Evolutionary conservation across 768 basidiomycete genomes (phyloP), one percentile per base, ranked within the genome.

Genomic region (Trametes coccinea): DNA sequence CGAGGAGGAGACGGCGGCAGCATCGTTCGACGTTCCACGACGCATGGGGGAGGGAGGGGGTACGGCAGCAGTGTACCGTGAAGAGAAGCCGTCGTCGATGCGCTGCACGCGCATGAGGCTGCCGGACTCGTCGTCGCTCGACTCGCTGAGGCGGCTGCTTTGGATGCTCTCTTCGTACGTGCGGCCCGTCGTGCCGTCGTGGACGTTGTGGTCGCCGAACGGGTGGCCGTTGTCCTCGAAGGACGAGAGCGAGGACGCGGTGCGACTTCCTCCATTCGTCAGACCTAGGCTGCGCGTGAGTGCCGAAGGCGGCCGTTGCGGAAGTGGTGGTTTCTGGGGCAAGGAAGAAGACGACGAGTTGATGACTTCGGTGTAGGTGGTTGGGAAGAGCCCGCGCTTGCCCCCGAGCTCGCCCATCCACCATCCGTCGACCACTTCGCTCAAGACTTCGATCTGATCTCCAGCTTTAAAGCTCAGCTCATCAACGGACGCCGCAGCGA

Each of bases 391-490:
- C 13, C 94, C 94, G 53, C 81, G 85, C 63, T 79, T 79, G 2
- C 90, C 92, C 57, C 82, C 75, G 37, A 85, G 71, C 70, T 90
- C 86, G 6, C 93, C 94, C 78, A 93, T 83, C 90, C 92, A 95
- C 94, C 94, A 95, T 61, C 86, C 93, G 63, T 92, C 90, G 37
- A 93, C 77, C 0, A 94, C 90, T 71, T 95, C 92, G 37, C 85
- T 86, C 31, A 92, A 67, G 31, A 95, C 86, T 13, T 80, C 73
- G 59, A 97, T 89, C 66, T 92, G 84, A 43, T 89, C 87, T 0
- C 93, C 94, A 4, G 80, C 76, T 59, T 77, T 81, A 76, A 96
- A 88, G 45, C 81, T 81, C 40, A 97, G 77, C 72, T 96, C 94
- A 66, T 95, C 93, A 2, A 83, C 76, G 2, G 86, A 86, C 2